Conservation (phyloP, 805 yeast genomes). For the Metschnikowia arizonensis region DNA sequence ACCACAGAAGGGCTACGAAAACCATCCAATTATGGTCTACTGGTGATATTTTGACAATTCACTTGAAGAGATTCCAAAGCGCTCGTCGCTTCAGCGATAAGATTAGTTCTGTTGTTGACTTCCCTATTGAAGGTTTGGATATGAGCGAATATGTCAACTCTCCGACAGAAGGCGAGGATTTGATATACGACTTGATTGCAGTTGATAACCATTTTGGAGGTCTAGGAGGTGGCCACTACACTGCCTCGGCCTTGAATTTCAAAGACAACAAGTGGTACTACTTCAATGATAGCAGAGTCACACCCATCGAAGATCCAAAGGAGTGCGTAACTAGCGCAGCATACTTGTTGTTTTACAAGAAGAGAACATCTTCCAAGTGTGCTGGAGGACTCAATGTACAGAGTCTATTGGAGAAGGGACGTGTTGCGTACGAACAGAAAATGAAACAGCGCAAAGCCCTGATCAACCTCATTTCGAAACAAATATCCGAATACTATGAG, state of each 20-base stretch:
- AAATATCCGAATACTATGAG: conserved; percentile 15
- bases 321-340: conserved; percentile 74
- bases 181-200: conserved; percentile 80
- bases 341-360: conserved; percentile 78
- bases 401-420: conserved; percentile 40
- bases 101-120: conserved; percentile 77
- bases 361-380: conserved; percentile 33
- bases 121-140: conserved; percentile 82
- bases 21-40: conserved; percentile 89
- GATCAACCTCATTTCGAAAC: conserved; percentile 11
- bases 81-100: conserved; percentile 84
- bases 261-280: conserved; percentile 81
- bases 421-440: conserved; percentile 39
- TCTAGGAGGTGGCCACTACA: conserved; percentile 95
- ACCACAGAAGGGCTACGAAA: conserved; percentile 86
- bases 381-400: conserved; percentile 18
- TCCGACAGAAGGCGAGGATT: conserved; percentile 20
- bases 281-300: conserved; percentile 80
- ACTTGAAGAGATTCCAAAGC: conserved; percentile 84
- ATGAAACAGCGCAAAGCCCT: conserved; percentile 38
- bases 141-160: conserved; percentile 53
- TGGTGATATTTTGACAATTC: conserved; percentile 87
- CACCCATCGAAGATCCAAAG: conserved; percentile 51
- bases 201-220: conserved; percentile 97
- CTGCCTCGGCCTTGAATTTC: conserved; percentile 81